Evolutionary conservation across 148 eudicot genomes (phyloP), one percentile per base, ranked within the genome.

Genomic region (Rheum nobile): DNA sequence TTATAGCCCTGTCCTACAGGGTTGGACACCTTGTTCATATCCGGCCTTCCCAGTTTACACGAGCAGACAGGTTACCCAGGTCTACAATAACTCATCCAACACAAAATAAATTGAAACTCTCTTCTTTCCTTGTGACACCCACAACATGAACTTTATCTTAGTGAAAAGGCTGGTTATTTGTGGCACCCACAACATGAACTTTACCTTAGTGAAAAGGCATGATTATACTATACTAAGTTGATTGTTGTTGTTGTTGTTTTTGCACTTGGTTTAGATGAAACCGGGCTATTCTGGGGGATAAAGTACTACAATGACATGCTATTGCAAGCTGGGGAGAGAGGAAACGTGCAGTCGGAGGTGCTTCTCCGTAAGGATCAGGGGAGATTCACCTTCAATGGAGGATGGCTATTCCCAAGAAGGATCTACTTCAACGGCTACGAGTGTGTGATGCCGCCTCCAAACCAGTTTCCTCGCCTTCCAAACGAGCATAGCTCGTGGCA

Each of bases 321-420:
- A 48, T 82, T 94, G 34, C 85, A 86, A n/a, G 74, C 88, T n/a
- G 93, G 98, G 31, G 71, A 48, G 7, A 78, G 63, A 38, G 96
- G 93, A 12, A 88, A 88, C 71, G 96, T 91, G 19, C 98, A 94
- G 70, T 77, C 85, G 3, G 98, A 94, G 79, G 75, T 94, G 77
- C 70, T 94, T 75, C 57, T 94, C 24, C 75, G 77, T 41, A 94
- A 94, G 80, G 93, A 85, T 50, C 17, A 77, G 1, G 87, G 81
- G 19, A 42, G 42, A 24, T 94, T 94, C 72, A 88, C 89, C 13
- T 94, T 94, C 65, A 79, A 75, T 13, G 86, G 85, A 2, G 98
- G 98, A 21, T 94, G 98, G 98, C 85, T 85, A 16, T 94, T 94
- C 79, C 98, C 98, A 0, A 84, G 91, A 71, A 90, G 84, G 76